These are phyloP conservation scores for Neovahlkampfia damariscottae DNA, from an alignment of 78 protist genomes.

Conservation along the genomic window DNA sequence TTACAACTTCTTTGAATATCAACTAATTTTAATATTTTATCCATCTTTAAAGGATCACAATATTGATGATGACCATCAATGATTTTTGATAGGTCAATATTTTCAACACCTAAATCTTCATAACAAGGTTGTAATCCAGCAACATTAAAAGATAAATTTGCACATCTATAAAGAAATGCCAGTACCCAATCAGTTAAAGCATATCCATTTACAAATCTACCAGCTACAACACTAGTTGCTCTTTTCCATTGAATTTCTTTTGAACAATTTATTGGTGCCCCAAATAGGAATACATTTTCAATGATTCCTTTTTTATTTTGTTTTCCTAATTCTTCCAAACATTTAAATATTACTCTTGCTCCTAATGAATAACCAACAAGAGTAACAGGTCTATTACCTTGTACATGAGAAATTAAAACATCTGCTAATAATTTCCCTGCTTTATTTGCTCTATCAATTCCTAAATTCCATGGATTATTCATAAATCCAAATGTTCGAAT, in stretches of 20 bases:
- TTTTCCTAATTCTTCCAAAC: conserved; percentile 33
- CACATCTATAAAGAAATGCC: not conserved
- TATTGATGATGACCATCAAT: not conserved
- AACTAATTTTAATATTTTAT: no score
- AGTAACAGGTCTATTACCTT: conserved; percentile 52
- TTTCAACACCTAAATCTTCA: no score
- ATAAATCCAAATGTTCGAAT: not conserved
- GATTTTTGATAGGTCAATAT: not conserved
- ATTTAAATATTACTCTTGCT: conserved; percentile 36
- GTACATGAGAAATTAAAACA: not conserved
- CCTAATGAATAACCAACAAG: conserved; percentile 49
- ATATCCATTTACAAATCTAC: not conserved
- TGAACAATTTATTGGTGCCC: conserved; percentile 29
- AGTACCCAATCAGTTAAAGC: not conserved
- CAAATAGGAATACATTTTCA: conserved; percentile 47
- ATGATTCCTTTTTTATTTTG: conserved; percentile 18
- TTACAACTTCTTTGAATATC: no score
- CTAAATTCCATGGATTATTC: conserved; percentile 13
- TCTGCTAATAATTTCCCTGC: conserved; percentile 13
- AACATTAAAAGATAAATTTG: not conserved
- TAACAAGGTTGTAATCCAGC: not conserved
- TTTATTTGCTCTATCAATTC: not conserved
- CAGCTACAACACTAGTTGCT: not conserved
- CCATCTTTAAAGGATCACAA: not conserved
- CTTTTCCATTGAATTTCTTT: not conserved